These are phyloP conservation scores for Copromyces sp. DNA, from an alignment of 495 filamentous ascomycete species.

Conservation along the genomic window DNA sequence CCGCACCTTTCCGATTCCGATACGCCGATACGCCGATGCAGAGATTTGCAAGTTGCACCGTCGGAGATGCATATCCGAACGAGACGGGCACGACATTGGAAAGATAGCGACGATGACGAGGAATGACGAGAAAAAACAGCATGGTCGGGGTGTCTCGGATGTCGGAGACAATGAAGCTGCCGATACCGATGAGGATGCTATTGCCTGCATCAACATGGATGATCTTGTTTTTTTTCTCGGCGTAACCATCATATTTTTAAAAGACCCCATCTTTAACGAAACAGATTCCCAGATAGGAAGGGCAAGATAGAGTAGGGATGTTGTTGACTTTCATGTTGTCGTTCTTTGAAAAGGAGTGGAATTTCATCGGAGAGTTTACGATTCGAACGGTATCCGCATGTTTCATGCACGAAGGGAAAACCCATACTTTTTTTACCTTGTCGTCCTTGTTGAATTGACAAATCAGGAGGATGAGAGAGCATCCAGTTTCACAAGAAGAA, in stretches of 20 bases:
- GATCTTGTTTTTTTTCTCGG: background rate
- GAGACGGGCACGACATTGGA: background rate
- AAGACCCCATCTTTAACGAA: background rate
- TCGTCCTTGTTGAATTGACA: background rate
- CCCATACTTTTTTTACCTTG: background rate
- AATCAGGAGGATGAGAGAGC: background rate
- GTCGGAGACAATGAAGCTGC: background rate
- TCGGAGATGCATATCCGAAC: background rate
- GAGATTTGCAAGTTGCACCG: background rate
- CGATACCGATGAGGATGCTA: background rate
- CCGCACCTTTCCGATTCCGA: background rate
- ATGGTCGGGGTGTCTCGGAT: background rate
- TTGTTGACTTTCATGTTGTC: background rate
- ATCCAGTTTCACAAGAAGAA: background rate
- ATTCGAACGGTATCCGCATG: background rate
- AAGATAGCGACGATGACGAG: background rate
- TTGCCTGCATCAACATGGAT: background rate
- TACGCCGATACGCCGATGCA: background rate
- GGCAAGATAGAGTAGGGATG: background rate
- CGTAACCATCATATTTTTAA: background rate
- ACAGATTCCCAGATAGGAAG: background rate
- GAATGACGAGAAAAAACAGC: background rate
- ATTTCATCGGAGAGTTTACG: background rate
- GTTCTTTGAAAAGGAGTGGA: background rate
- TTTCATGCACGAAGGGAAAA: background rate